Base-by-base conservation (phyloP, 2,329 filamentous ascomycete genomes). In the Colletotrichum incanum region DNA sequence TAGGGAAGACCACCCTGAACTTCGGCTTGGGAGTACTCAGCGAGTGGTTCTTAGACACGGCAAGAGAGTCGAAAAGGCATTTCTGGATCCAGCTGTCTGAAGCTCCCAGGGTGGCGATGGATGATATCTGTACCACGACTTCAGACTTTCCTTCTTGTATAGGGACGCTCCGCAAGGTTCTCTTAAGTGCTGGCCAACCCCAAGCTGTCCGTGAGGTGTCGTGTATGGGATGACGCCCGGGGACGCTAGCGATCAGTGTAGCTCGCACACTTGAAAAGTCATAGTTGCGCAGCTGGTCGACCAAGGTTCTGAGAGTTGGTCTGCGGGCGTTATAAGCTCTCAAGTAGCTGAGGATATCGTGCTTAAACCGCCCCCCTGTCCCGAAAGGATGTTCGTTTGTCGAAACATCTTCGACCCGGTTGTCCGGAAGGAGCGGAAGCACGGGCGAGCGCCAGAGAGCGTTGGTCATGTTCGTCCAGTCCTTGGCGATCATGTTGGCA, bases 401-500 rank as follows among this genome's bases (percentile, higher is more conserved):
- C 5, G 66, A 14, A 8, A 14, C 26, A n/a, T 26, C 49, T 41
- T 45, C 49, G 7, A 54, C 47, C 11, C 65, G 47, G 18, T 64
- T 43, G 26, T 67, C 34, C 34, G 67, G 31, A 11, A 83, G 60
- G 1, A 89, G 81, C 0, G 93, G 91, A 1, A 97, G 88, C 1
- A 89, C 78, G 0, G 94, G 94, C 0, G 94, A 96, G 61, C 84
- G 86, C 95, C 95, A 98, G 6, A 93, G 89, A 1, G 90, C 94
- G 79, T 98, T 94, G 0, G 92, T 93, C 93, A 97, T 93, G 76
- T 96, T 96, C 1, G 86, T 88, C 95, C 95, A 98, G 80, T 98
- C 95, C 67, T 92, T 91, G 5, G 87, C 78, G n/a, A 97, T 96
- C 92, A 97, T 94, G 76, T 98, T 98, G 23, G 95, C 94, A 0